These are phyloP conservation scores for Polyplosphaeria fusca DNA, from an alignment of 495 filamentous ascomycete species.

Conservation along the genomic window DNA sequence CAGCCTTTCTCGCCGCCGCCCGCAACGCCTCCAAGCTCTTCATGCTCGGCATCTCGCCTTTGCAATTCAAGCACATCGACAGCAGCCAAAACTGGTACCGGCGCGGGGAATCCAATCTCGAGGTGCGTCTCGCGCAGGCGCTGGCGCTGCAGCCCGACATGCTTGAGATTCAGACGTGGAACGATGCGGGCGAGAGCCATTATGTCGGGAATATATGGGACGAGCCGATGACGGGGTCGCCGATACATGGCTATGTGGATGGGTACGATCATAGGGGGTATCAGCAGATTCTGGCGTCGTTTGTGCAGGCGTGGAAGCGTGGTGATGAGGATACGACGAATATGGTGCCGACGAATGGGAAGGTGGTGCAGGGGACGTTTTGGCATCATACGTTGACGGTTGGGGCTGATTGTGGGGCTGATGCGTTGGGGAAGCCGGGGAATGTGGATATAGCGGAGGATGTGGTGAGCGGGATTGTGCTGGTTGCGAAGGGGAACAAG, in stretches of 20 bases:
- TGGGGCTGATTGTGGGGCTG: conserved; percentile 7
- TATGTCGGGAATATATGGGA: conserved; percentile 23
- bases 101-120: conserved; percentile 19
- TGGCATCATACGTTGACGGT: conserved; percentile 22
- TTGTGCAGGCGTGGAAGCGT: conserved; percentile 21
- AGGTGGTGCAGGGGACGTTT: conserved; percentile 16
- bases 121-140: conserved; percentile 12
- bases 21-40: conserved; percentile 9
- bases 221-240: conserved; percentile 7
- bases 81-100: conserved; percentile 16
- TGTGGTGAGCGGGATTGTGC: conserved; percentile 16
- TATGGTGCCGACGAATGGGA: conserved; percentile 19
- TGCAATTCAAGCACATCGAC: conserved; percentile 26
- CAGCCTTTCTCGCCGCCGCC: conserved; percentile 7
- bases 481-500: conserved; percentile 9
- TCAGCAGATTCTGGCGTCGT: conserved; percentile 5
- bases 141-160: conserved; percentile 19
- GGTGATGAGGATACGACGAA: conserved; percentile 9
- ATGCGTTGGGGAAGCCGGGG: conserved; percentile 11
- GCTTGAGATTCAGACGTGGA: conserved; percentile 24
- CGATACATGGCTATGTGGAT: conserved; percentile 10
- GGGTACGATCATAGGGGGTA: conserved; percentile 21
- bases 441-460: conserved; percentile 9
- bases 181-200: conserved; percentile 19
- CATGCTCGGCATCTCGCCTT: conserved; percentile 22